Percentiles rank a stretch among this genome's conserved stretches.
These are phyloP conservation scores for Pisolithus marmoratus DNA, from an alignment of 768 basidiomycete species.

Conservation along the genomic window DNA sequence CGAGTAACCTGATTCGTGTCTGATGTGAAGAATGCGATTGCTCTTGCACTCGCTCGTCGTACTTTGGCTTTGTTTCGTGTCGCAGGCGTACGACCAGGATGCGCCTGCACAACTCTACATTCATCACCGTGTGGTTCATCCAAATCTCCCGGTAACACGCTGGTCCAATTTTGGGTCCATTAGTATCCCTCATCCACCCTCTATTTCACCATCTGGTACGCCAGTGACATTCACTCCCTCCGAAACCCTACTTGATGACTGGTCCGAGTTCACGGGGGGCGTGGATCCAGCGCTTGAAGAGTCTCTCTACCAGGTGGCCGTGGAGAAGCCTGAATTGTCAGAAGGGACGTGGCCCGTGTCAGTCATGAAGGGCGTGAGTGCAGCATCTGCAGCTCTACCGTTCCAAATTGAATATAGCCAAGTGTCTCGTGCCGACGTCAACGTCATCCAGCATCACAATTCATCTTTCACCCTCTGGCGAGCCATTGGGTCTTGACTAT, in stretches of 20 bases:
- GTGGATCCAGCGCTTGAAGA: conserved; percentile 34
- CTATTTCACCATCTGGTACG: conserved; percentile 29
- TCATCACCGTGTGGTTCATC: conserved; percentile 29
- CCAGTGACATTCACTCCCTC: conserved; percentile 33
- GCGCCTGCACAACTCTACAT: conserved; percentile 11
- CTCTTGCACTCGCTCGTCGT: conserved; percentile 5
- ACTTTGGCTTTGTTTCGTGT: conserved; percentile 3
- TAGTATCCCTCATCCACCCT: conserved; percentile 23
- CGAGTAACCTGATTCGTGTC: not conserved
- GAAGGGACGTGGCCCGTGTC: conserved; percentile 31
- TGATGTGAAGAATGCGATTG: not conserved
- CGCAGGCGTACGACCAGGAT: conserved; percentile 3
- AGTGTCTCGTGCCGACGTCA: conserved; percentile 65
- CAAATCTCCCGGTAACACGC: conserved; percentile 18
- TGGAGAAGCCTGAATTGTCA: conserved; percentile 42
- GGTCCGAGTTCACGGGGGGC: conserved; percentile 37
- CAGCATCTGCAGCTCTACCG: conserved; percentile 24
- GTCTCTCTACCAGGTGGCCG: conserved; percentile 68
- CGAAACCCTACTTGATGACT: conserved; percentile 40
- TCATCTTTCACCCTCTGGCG: conserved; percentile 41
- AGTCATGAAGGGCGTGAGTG: conserved; percentile 39
- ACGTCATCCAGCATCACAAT: conserved; percentile 54
- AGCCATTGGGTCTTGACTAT: conserved; percentile 66
- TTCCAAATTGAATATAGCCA: conserved; percentile 1
- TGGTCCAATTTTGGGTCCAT: conserved; percentile 25